Evolutionary conservation across 768 basidiomycete genomes (phyloP).

Genomic region (Phanerochaete sordida): DNA sequence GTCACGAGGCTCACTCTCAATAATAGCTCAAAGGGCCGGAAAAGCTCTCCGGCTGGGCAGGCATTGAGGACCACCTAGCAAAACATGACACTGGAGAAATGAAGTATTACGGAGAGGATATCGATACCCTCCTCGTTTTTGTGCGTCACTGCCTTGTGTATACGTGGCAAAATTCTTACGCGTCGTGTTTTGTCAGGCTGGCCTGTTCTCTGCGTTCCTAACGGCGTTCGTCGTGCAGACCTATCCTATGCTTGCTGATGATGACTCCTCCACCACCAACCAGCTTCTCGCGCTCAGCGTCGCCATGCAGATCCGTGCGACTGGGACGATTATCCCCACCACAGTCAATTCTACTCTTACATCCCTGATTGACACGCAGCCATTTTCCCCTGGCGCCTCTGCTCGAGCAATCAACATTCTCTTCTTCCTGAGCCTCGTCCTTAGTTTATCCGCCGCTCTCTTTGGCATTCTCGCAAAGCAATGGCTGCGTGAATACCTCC

Average conservation of each 20-base stretch:
- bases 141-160: background rate
- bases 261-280: background rate
- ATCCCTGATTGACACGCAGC: background rate
- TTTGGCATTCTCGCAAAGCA: conserved; percentile 6
- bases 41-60: background rate
- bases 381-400: background rate
- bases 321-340: background rate
- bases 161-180: background rate
- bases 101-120: background rate
- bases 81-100: conserved; percentile 1
- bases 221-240: conserved; percentile 20
- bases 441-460: conserved; percentile 1
- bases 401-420: background rate
- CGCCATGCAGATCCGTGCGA: conserved; percentile 6
- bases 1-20: too few species aligned
- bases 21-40: too few species aligned
- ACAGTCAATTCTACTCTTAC: background rate
- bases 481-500: conserved; percentile 7
- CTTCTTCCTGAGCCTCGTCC: conserved; percentile 4
- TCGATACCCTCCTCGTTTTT: conserved; percentile 6
- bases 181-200: conserved; percentile 12
- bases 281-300: conserved; percentile 7
- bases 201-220: conserved; percentile 23
- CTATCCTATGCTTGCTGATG: conserved; percentile 12
- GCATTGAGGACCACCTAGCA: background rate